Percentiles rank a stretch among this genome's conserved stretches.
These are phyloP conservation scores for Xylariaceae sp. DNA, from an alignment of 2,329 filamentous ascomycete species.

Conservation along the genomic window DNA sequence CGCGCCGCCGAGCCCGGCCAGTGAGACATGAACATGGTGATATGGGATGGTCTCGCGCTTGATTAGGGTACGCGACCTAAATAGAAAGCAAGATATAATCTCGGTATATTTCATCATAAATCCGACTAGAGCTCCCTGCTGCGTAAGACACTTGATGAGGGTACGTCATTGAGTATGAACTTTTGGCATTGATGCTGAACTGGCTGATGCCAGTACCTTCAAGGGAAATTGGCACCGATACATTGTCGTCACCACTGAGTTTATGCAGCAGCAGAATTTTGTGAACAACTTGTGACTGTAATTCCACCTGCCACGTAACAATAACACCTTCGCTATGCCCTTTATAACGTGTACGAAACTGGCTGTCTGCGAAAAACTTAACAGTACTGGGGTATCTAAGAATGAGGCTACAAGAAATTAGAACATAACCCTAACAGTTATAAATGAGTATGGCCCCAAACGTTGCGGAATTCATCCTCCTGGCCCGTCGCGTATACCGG, in stretches of 20 bases:
- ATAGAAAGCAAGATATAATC: too few relatives aligned
- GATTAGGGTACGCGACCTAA: too few relatives aligned
- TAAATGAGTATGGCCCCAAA: conserved; percentile 39
- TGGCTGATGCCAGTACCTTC: too few relatives aligned
- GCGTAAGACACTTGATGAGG: too few relatives aligned
- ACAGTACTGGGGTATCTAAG: conserved; percentile 34
- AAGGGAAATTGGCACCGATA: too few relatives aligned
- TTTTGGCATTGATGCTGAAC: too few relatives aligned
- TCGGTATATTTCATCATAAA: too few relatives aligned
- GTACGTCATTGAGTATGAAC: too few relatives aligned
- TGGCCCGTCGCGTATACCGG: conserved; percentile 35
- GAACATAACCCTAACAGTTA: conserved; percentile 23
- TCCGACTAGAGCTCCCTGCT: too few relatives aligned
- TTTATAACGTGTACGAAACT: conserved; percentile 16
- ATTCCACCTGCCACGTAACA: conserved; percentile 10
- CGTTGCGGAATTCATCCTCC: conserved; percentile 41
- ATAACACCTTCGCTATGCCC: conserved; percentile 25
- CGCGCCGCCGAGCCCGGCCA: conserved; percentile 66
- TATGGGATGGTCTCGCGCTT: neutral
- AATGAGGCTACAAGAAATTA: conserved; percentile 28
- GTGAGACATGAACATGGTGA: conserved; percentile 19
- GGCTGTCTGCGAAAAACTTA: conserved; percentile 20
- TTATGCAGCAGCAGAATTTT: neutral
- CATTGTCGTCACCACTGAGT: too few relatives aligned
- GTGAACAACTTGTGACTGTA: neutral